Percentiles rank a stretch among this genome's conserved stretches.
Evolutionary conservation across 2,329 filamentous ascomycete genomes (phyloP).

Genomic region (Sclerotiophoma versabilis): DNA sequence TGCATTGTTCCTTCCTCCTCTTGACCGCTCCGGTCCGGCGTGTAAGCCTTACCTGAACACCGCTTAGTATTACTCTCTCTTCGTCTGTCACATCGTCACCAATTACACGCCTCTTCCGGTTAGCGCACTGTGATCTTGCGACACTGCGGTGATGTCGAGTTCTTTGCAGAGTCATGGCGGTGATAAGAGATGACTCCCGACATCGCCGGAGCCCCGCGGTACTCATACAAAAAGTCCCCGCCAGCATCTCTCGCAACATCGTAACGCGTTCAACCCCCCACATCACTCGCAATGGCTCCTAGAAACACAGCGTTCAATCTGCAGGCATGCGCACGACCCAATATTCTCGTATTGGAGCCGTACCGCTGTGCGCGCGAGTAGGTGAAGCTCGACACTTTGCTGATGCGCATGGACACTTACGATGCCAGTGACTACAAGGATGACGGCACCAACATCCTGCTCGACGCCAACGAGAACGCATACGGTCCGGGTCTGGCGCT

Average conservation of each 20-base stretch:
- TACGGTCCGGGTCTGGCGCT: constrained; percentile 80
- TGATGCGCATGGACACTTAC: constrained; percentile 19
- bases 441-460: constrained; percentile 91
- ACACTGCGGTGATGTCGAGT: not conserved
- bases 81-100: too few relatives aligned
- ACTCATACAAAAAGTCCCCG: constrained; percentile 38
- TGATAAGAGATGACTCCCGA: constrained; percentile 28
- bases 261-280: constrained; percentile 9
- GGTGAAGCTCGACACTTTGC: constrained; percentile 34
- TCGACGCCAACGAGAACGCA: constrained; percentile 98
- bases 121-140: not conserved
- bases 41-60: not conserved
- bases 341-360: constrained; percentile 61
- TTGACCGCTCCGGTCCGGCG: not conserved
- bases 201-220: constrained; percentile 30
- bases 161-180: constrained; percentile 12
- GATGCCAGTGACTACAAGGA: constrained; percentile 90
- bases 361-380: constrained; percentile 64
- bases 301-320: constrained; percentile 54
- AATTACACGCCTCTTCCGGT: not conserved
- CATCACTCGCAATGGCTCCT: constrained; percentile 31
- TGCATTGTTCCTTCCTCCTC: not conserved
- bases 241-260: constrained; percentile 1
- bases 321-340: constrained; percentile 59
- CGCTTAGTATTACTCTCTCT: too few relatives aligned